Conservation (phyloP, 805 yeast species). For the Kazachstania viticola region DNA sequence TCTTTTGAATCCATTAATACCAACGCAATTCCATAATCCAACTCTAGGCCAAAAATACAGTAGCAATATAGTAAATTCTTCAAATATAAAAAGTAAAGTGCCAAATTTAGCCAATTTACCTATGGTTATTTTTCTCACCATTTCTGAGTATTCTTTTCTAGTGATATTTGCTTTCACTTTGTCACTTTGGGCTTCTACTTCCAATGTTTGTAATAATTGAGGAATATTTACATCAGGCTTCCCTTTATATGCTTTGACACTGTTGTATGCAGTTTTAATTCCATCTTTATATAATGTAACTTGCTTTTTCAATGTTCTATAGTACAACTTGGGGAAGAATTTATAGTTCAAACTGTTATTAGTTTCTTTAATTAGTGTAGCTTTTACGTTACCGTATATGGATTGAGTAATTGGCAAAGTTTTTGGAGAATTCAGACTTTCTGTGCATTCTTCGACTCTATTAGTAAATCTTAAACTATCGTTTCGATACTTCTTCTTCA, state of each 20-base stretch:
- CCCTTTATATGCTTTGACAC: slow-evolving; percentile 5
- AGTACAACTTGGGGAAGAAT: no score
- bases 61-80: slow-evolving; percentile 42
- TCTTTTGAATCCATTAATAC: slow-evolving; percentile 6
- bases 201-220: no score
- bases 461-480: slow-evolving; percentile 1
- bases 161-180: no score
- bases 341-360: no score
- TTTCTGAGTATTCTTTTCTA: slow-evolving; percentile 34
- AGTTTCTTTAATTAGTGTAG: no score
- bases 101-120: slow-evolving; percentile 44
- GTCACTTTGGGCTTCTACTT: no score
- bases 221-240: no score
- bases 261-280: slow-evolving; percentile 31
- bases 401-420: slow-evolving; percentile 7
- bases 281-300: slow-evolving; percentile 49
- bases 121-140: slow-evolving; percentile 34
- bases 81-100: slow-evolving; percentile 35
- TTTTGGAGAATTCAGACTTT: slow-evolving; percentile 18
- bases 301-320: slow-evolving; percentile 34
- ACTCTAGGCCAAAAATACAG: slow-evolving; percentile 44
- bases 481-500: slow-evolving; percentile 1
- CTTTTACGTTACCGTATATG: no score
- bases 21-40: slow-evolving; percentile 41
- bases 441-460: not conserved